phyloP scores from a whole-genome alignment of 2,329 filamentous ascomycete species.

The Coleophoma cylindrospora region DNA sequence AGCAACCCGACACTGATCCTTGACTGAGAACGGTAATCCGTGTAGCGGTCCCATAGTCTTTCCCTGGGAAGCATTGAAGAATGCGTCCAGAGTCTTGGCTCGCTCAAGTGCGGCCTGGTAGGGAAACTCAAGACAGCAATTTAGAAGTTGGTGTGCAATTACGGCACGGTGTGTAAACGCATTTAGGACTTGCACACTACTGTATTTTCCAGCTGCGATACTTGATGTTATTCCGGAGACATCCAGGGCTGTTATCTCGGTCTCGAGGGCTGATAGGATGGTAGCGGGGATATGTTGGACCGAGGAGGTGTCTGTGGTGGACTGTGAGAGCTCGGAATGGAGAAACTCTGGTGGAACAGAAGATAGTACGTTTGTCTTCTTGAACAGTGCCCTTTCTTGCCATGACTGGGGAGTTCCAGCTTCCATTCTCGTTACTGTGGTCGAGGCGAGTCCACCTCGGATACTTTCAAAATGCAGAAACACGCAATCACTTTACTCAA shows the following conservation, averaged over 20 bases:
- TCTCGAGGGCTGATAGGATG: not conserved
- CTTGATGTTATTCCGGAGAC: not conserved
- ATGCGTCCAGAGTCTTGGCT: not conserved
- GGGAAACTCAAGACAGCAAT: conserved; percentile 1
- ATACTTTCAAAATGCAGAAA: too few species aligned
- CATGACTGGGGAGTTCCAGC: not conserved
- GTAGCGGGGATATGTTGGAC: not conserved
- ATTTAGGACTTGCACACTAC: conserved; percentile 1
- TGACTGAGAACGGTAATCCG: conserved; percentile 28
- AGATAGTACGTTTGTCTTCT: not conserved
- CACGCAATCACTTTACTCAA: too few species aligned
- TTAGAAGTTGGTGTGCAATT: conserved; percentile 21
- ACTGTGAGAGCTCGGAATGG: not conserved
- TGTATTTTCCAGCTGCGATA: not conserved
- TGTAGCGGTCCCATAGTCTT: conserved; percentile 34
- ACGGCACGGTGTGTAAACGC: conserved; percentile 11
- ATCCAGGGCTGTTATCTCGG: not conserved
- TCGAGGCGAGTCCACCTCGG: too few species aligned
- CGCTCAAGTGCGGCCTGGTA: not conserved
- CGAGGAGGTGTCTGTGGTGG: not conserved
- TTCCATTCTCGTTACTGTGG: not conserved
- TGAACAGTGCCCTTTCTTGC: not conserved
- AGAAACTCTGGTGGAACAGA: not conserved
- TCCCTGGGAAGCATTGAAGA: conserved; percentile 27
- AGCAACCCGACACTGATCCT: conserved; percentile 14